Evolutionary conservation across 2,329 filamentous ascomycete species (phyloP), one percentile per base, ranked within the genome.

Genomic region (Fusarium pseudoanthophilum): DNA sequence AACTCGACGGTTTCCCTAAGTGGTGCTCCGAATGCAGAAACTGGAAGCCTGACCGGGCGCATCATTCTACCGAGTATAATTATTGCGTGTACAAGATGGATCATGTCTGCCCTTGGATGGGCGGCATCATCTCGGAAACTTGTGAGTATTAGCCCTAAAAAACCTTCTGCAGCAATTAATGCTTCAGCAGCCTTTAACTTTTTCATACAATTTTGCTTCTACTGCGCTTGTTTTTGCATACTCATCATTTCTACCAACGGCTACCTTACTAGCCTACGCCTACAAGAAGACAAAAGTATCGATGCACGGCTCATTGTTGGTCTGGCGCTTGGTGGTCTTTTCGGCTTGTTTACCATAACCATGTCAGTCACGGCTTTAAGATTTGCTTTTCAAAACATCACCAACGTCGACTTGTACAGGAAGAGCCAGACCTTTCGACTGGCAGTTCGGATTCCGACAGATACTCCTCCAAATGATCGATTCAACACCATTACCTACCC

Each of bases 31-130:
- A 90, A 59, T 99, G 95, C 80, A 89, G 89, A 63, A 93, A 92
- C 73, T 97, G 93, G 90, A 98, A 98, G 81, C 91, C 93, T 1
- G 95, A 98, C 78, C 89, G 95, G 7, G 89, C 92, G 5, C 95
- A 97, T 80, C 95, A 98, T 82, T 97, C 93, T 78, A 91, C 91
- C 59, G 93, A 97, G 79, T 85, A 96, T 18, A 90, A 90, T 56
- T 88, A 94, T 48, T 98, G 95, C 78, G 92, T 97, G 28, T 85
- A 88, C 45, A 96, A 96, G 78, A 96, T 98, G 92, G 95, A 98
- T 72, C 95, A 98, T 79, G 96, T 95, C 78, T 99, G 96, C 78
- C 96, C 95, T 0, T 98, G 92, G 93, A 95, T 97, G n/a, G 95
- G 95, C 8, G 96, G 95, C 28, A 93, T 97, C 73, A 91, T 99